Base-by-base conservation (phyloP, 1,284 basidiomycete genomes). In the Caloboletus inedulis region DNA sequence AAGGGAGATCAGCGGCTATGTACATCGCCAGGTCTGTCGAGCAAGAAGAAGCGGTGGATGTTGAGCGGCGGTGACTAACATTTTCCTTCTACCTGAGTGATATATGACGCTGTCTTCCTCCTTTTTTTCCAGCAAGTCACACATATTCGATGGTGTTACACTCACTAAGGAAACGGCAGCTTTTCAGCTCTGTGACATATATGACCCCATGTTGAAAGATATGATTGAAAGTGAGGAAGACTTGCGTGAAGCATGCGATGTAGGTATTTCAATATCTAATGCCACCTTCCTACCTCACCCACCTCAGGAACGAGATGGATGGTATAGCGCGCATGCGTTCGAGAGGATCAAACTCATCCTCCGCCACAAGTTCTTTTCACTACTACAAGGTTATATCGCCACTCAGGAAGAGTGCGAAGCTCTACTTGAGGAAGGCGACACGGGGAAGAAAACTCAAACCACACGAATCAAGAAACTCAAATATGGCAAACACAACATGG, bases 101-200 rank as follows among this genome's bases (percentile, higher is more conserved):
- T 53, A 42, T 30, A 27, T 59, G 18, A 53, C 25, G 10, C 5
- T 35, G 3, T 14, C 13, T 13, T 7, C 4, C 13, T 10, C 7
- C 5, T 27, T 36, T 35, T 43, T 34, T 36, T 25, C 4, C 52
- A 82, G 79, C 58, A 80, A 75, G 55, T 87, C 87, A 1, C 93
- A 98, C 69, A 80, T 93, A 34, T 99, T 98, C 64, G 93, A 99
- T 67, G 97, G 96, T 0, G 68, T 82, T 54, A 81, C 81, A 6
- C 70, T 91, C 31, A 84, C 87, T 49, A 87, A 87, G 57, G 87
- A 93, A 68, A 85, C 89, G 0, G 92, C 91, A 7, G 89, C 93
- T 18, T 99, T 93, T 70, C 95, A 98, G 69, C 76, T 99, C 7
- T 91, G 90, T 68, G 96, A 99, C 69, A 90, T 99, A 55, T 72